phyloP scores from a whole-genome alignment of 768 basidiomycete genomes.

The Neoboletus brunneissimus region DNA sequence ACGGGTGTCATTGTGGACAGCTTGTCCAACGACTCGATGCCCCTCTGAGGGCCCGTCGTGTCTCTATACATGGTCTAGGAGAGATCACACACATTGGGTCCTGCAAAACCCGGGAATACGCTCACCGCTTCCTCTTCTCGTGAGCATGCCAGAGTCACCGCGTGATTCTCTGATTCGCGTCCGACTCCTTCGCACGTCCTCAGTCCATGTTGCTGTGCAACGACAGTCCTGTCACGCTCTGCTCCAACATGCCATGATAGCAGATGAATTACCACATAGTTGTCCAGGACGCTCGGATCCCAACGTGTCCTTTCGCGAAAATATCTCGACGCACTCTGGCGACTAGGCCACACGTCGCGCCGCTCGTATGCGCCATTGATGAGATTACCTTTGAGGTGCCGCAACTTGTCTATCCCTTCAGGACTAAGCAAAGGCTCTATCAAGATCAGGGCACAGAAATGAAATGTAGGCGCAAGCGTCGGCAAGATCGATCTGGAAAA shows the following conservation, averaged over 20 bases:
- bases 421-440: slow-evolving; percentile 66
- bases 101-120: slow-evolving; percentile 16
- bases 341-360: slow-evolving; percentile 49
- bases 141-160: slow-evolving; percentile 54
- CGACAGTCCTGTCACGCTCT: neutral
- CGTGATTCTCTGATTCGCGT: slow-evolving; percentile 28
- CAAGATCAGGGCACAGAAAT: slow-evolving; percentile 53
- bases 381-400: slow-evolving; percentile 40
- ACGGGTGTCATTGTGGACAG: slow-evolving; percentile 43
- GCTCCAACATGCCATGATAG: neutral
- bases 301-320: slow-evolving; percentile 43
- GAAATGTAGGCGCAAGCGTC: slow-evolving; percentile 40
- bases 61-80: slow-evolving; percentile 63
- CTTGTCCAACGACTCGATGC: slow-evolving; percentile 46
- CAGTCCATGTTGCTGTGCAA: slow-evolving; percentile 45
- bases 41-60: slow-evolving; percentile 49
- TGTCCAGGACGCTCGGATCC: slow-evolving; percentile 51
- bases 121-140: slow-evolving; percentile 60
- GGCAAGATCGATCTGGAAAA: slow-evolving; percentile 51
- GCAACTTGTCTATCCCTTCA: slow-evolving; percentile 41
- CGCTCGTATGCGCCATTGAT: slow-evolving; percentile 49
- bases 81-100: neutral
- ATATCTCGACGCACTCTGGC: slow-evolving; percentile 39
- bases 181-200: slow-evolving; percentile 35
- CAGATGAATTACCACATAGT: slow-evolving; percentile 47